These are phyloP conservation scores for Ophiostoma triangulosporum DNA, from an alignment of 2,329 filamentous ascomycete species.

Conservation along the genomic window DNA sequence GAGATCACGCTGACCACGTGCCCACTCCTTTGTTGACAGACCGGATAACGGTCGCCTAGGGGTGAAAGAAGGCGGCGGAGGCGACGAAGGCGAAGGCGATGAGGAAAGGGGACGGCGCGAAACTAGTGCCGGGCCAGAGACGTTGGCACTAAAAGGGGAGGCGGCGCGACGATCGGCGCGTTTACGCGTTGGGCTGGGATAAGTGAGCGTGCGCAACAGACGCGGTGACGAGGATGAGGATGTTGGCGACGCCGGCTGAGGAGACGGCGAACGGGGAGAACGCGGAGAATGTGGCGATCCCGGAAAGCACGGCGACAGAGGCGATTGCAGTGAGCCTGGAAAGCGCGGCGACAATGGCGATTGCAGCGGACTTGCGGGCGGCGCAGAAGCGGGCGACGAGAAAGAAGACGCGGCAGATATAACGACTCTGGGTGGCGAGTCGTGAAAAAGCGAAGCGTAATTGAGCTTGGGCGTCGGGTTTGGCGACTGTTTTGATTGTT, in stretches of 20 bases:
- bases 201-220: slow-evolving; percentile 18
- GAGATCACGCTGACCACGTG: slow-evolving; percentile 33
- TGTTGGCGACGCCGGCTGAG: neutral
- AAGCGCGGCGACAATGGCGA: neutral
- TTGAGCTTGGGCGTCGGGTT: neutral
- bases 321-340: neutral
- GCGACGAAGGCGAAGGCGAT: slow-evolving; percentile 3
- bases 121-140: neutral
- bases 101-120: neutral
- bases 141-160: slow-evolving; percentile 3
- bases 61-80: neutral
- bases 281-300: neutral
- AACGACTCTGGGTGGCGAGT: neutral
- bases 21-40: slow-evolving; percentile 21
- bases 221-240: slow-evolving; percentile 7
- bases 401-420: neutral
- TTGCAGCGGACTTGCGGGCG: neutral
- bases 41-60: neutral
- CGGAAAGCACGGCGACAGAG: neutral
- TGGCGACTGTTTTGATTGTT: neutral
- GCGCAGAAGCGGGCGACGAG: neutral
- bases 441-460: neutral
- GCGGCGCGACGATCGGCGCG: slow-evolving; percentile 25
- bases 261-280: neutral
- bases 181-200: slow-evolving; percentile 17